Evolutionary conservation across 1,139 yeast species (phyloP), one percentile per base, ranked within the genome.

Genomic region (Blastobotrys elegans): DNA sequence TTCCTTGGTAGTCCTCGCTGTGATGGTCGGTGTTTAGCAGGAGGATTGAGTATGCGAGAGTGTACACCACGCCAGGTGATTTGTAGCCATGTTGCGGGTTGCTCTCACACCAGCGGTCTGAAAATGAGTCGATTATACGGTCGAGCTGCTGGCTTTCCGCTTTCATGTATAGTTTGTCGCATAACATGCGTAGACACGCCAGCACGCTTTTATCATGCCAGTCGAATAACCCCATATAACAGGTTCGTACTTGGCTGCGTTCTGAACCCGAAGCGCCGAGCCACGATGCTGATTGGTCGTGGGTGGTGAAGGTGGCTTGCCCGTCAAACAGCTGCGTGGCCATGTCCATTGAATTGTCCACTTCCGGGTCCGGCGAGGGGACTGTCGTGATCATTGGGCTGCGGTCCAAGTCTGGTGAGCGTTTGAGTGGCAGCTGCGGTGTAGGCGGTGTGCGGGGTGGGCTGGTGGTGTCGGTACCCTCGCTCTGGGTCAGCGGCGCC

Each of bases 111-210:
- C 90, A 88, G 49, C 84, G 75, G 51, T 76, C 75, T 21, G 95
- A 75, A 61, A 86, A 82, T 1, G 84, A 72, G 38, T 84, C 82
- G 50, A 88, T 68, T 20, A 87, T 75, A 41, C 87, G 73, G 65
- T 87, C 96, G 50, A 88, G 77, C 58, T 84, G 87, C 57, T 85
- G 94, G 1, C 94, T 80, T 63, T 88, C 96, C 2, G 95, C 96
- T 58, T 80, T 81, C 58, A 88, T 72, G 62, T 83, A 84, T 24
- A 88, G 63, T 54, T 74, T 77, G 26, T 77, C 73, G 55, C 95
- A 86, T 39, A 88, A 68, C 45, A 66, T 66, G 35, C 92, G 69
- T 16, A 88, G 71, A 1, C 89, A 71, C 3, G 66, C 68, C 50
- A 85, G 50, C 16, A 68, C 56, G 24, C 60, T 52, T 29, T 53